Evolutionary conservation across 495 filamentous ascomycete species (phyloP).

Genomic region (Hypomontagnella submonticulosa): DNA sequence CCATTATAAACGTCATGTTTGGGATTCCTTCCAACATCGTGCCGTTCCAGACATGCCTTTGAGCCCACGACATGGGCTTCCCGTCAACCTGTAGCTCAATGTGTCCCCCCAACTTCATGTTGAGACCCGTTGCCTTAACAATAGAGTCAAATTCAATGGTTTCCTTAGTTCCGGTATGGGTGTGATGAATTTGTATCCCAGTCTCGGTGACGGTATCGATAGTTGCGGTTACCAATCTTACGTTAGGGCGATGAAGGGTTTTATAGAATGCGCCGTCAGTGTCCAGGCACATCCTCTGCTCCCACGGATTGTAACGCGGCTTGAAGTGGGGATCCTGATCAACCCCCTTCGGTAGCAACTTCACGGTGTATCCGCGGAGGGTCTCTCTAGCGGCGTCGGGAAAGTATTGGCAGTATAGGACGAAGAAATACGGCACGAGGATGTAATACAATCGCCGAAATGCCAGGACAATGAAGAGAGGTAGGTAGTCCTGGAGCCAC

Average conservation of each 20-base stretch:
- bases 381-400: conserved; percentile 59
- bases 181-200: conserved; percentile 57
- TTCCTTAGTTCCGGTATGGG: conserved; percentile 49
- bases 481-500: conserved; percentile 1
- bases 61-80: conserved; percentile 53
- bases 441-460: conserved; percentile 43
- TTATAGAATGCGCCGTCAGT: conserved; percentile 72
- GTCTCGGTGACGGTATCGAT: conserved; percentile 65
- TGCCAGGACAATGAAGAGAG: not conserved
- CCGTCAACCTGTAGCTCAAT: conserved; percentile 65
- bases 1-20: conserved; percentile 66
- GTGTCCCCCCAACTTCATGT: conserved; percentile 64
- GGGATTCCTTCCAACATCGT: conserved; percentile 70
- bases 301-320: conserved; percentile 73
- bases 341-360: conserved; percentile 61
- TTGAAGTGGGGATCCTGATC: conserved; percentile 69
- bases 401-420: conserved; percentile 51
- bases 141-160: conserved; percentile 68
- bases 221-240: conserved; percentile 66
- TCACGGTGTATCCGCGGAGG: conserved; percentile 50
- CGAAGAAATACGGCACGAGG: conserved; percentile 46
- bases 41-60: conserved; percentile 67
- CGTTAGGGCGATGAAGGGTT: conserved; percentile 62
- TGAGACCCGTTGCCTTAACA: conserved; percentile 71
- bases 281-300: conserved; percentile 70